These are phyloP conservation scores for Phlegmacium glaucopus DNA, from an alignment of 768 basidiomycete species.

Conservation along the genomic window DNA sequence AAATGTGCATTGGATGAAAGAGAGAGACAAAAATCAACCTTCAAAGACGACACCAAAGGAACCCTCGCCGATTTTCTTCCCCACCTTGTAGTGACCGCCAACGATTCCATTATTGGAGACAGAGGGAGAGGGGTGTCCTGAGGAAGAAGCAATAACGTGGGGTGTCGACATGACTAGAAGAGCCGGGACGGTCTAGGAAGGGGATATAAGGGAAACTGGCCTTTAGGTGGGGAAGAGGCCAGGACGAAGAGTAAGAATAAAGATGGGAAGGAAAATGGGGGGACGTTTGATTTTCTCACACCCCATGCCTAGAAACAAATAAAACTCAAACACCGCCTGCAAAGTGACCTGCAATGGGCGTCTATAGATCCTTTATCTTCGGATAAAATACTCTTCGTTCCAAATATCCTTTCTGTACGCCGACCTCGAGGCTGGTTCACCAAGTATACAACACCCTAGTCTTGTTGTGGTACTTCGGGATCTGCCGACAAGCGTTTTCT, in stretches of 20 bases:
- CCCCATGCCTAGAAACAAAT: constrained; percentile 8
- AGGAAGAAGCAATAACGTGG: constrained; percentile 81
- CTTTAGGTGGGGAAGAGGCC: constrained; percentile 15
- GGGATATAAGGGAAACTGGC: constrained; percentile 12
- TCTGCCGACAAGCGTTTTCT: neutral
- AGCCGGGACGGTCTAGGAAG: constrained; percentile 17
- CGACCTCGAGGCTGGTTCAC: no score
- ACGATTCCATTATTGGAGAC: constrained; percentile 72
- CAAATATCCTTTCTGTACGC: no score
- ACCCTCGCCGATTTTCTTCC: constrained; percentile 99
- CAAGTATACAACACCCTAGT: no score
- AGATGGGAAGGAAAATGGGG: constrained; percentile 20
- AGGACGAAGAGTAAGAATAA: constrained; percentile 17
- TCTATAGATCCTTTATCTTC: no score
- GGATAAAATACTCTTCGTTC: no score
- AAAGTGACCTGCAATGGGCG: no score
- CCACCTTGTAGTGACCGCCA: constrained; percentile 81
- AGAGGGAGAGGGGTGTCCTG: constrained; percentile 63
- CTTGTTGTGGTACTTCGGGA: no score
- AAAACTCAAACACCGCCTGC: neutral
- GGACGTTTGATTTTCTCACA: constrained; percentile 25
- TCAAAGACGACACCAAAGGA: constrained; percentile 98
- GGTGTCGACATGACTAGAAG: constrained; percentile 63
- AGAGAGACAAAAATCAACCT: constrained; percentile 46
- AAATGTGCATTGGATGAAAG: neutral